Evolutionary conservation across 1,284 basidiomycete species (phyloP), one percentile per base, ranked within the genome.

Genomic region (Pascua guehoae): DNA sequence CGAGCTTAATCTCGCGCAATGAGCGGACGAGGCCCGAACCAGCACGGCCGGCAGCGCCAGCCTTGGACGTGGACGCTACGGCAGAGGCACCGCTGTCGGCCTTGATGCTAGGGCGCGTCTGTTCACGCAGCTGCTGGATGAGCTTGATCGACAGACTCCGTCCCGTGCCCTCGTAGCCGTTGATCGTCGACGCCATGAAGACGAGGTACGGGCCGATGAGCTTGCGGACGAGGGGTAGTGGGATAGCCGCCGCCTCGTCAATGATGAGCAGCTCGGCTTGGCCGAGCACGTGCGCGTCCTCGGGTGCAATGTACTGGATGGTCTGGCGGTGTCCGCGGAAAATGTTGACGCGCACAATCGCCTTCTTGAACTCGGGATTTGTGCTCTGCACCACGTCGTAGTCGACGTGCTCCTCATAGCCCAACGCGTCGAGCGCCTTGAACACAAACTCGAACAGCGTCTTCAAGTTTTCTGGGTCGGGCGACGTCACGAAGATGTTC

Each of bases 361-460:
- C 92, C 73, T 95, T 91, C 71, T 91, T 91, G 77, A 93, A 95
- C 57, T 96, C 94, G 0, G 91, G 87, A 71, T 93, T 93, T 24
- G 91, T 93, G 60, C 90, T 93, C 74, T 96, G 89, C 47, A 90
- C 86, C 56, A 98, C 89, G 67, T 98, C 94, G 68, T 98, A 98
- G 72, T 98, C 96, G 47, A 96, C 82, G 76, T 98, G 94, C 74
- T 98, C 96, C 74, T 98, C 93, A 75, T 96, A 99, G 1, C 92
- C 93, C 12, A 98, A 79, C 3, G 85, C 89, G 70, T 98, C 93
- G 78, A 99, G 82, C 0, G 95, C 96, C 76, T 97, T 97, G 83
- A 98, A 96, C 46, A 98, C 84, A 72, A 99, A 98, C 65, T 98
- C 92, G 73, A 98, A 99, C n/a, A 98, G 75, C 0, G 95, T 98